Percentiles rank a stretch among this genome's conserved stretches.
These are phyloP conservation scores for Gossypium laxum DNA, from an alignment of 441 rosid species.

Conservation along the genomic window DNA sequence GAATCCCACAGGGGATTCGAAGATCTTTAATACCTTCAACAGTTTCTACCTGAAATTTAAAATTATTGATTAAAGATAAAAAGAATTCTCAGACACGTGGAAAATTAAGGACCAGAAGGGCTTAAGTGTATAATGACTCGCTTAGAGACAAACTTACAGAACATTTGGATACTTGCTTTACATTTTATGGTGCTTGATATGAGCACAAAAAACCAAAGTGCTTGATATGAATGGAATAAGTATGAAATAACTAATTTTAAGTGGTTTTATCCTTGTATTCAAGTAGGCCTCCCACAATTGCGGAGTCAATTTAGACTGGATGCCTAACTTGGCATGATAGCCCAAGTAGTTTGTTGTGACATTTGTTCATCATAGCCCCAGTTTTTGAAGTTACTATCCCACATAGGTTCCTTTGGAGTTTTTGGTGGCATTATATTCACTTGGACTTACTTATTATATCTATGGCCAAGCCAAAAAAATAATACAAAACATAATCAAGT, in stretches of 20 bases:
- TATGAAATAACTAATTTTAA: background rate
- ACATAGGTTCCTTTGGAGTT: background rate
- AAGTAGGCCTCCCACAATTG: background rate
- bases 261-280: background rate
- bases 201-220: background rate
- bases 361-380: background rate
- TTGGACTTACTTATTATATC: background rate
- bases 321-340: background rate
- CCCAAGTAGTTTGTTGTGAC: background rate
- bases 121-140: background rate
- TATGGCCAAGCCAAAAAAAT: background rate
- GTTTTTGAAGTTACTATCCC: constrained; percentile 3
- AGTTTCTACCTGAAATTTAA: constrained; percentile 64
- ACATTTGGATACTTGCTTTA: background rate
- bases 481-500: background rate
- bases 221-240: background rate
- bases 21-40: constrained; percentile 68
- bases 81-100: background rate
- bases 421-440: background rate
- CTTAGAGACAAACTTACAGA: background rate
- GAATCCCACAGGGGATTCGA: constrained; percentile 65
- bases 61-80: constrained; percentile 7
- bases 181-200: background rate
- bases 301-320: background rate
- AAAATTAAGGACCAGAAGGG: background rate